Base-by-base conservation (phyloP, 768 basidiomycete genomes). In the Chalciporus piperatus region DNA sequence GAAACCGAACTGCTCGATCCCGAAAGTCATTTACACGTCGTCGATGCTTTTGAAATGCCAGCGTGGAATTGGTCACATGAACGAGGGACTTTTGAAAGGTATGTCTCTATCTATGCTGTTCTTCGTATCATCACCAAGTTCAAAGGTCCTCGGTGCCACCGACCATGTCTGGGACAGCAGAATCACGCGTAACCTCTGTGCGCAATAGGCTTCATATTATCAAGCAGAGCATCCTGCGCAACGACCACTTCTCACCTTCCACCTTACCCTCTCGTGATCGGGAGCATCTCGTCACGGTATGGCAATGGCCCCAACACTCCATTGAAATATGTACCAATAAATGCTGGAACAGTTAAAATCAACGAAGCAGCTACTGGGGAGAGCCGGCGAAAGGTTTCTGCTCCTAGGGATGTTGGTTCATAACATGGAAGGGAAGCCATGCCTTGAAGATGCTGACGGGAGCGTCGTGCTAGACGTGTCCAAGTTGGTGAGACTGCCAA, bases 191-290 rank as follows among this genome's bases (percentile, higher is more conserved):
- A 32, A 71, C 76, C 25, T 87, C 91, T 41, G 74, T 91, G 23
- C 81, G 96, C 30, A 90, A 98, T 66, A 75, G 96, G 45, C 77
- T 96, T 56, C 83, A 91, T 65, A 84, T 98, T 45, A 92, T 98
- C 60, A 89, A 86, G 66, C 96, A 98, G 72, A 88, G 91, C 61
- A 83, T 98, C 25, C 74, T 98, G 35, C 78, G 97, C 37, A 98
- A 98, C 63, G 97, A 99, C 65, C 94, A 98, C 68, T 99, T 99
- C 70, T 92, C 92, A 2, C 95, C 97, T 3, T 96, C 96, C 6
- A 94, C 93, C 0, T 70, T 98, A 35, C 90, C 93, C 38, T 94
- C 92, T 14, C 82, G 85, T 47, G 92, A 98, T 69, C 75, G 93
- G 52, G 85, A 87, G 55, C 83, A 84, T 50, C 84, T 97, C 50